Base-by-base conservation (phyloP, 2,329 filamentous ascomycete genomes). In the Purpureocillium lavendulum region DNA sequence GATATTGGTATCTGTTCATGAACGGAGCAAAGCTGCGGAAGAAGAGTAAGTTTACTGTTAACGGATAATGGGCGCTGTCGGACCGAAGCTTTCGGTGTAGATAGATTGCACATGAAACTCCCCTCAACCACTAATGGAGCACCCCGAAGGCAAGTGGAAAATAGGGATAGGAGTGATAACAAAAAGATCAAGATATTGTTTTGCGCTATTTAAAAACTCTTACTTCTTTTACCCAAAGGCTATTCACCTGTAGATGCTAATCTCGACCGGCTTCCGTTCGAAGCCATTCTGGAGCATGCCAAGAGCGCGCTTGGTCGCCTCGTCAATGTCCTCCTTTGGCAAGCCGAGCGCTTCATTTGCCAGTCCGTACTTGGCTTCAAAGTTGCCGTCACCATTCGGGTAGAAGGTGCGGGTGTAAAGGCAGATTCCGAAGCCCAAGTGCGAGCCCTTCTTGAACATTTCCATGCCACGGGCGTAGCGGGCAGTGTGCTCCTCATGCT, bases 321-420 rank as follows among this genome's bases (percentile, higher is more conserved):
- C 68, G 48, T 84, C 77, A 34, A 83, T 45, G 33, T 70, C 66
- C 55, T 83, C 80, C 44, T 71, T 59, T 0, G 73, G 69, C 50
- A 84, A 56, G 0, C 67, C 73, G n/a, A 85, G 56, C 5, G 62
- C 48, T 12, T 69, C 65, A 45, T 84, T 84, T 3, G 47, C 54
- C 12, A 58, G 40, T 1, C 52, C 53, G 11, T 57, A 29, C 29
- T 58, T 59, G 38, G 61, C 65, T 29, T 55, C 60, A 40, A 70
- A 68, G 45, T 68, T 62, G 6, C 70, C 58, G 10, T 59, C 48
- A 3, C 55, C 56, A 4, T 58, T 51, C 0, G 66, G 61, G 40
- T 59, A 74, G 49, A 83, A 84, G 1, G 64, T 57, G 4, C 74
- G 58, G 0, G 72, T 56, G 49, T 82, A 84, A 51, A 84, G 64